Percentiles rank a stretch among this genome's conserved stretches.
Conservation (phyloP, 2,329 filamentous ascomycete species). For the Diaporthe amygdali region DNA sequence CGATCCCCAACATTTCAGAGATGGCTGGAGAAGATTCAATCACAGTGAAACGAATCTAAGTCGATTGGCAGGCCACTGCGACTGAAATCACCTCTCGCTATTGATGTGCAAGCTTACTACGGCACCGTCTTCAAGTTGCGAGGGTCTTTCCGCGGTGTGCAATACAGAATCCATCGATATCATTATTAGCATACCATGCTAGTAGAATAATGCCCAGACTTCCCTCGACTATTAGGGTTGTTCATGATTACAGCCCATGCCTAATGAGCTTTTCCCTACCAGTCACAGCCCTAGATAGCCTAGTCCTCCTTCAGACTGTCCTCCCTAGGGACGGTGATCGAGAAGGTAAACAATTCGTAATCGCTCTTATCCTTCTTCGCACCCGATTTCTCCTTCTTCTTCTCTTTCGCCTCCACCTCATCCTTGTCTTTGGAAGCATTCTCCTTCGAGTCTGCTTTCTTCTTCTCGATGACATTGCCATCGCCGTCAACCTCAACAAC, state of each 20-base stretch:
- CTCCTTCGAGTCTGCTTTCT: slow-evolving; percentile 31
- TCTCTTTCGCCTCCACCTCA: slow-evolving; percentile 22
- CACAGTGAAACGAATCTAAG: too few species aligned
- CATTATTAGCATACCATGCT: background rate
- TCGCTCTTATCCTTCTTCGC: background rate
- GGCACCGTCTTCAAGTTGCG: background rate
- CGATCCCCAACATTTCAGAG: background rate
- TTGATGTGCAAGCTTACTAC: background rate
- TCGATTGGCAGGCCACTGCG: too few species aligned
- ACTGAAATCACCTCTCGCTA: background rate
- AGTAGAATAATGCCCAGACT: background rate
- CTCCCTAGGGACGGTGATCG: slow-evolving; percentile 30
- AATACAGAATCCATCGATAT: background rate
- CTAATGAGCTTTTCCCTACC: background rate
- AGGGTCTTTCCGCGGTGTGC: background rate
- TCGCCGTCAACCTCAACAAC: slow-evolving; percentile 59
- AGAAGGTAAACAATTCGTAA: slow-evolving; percentile 34
- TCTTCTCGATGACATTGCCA: slow-evolving; percentile 49
- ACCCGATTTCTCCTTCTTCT: slow-evolving; percentile 18
- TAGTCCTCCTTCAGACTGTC: slow-evolving; percentile 26
- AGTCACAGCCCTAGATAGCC: background rate
- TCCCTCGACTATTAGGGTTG: background rate
- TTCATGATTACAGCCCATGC: background rate
- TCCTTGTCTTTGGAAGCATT: background rate
- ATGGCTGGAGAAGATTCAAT: background rate